Evolutionary conservation across 1,139 yeast species (phyloP).

Genomic region (Taphrina betulina): DNA sequence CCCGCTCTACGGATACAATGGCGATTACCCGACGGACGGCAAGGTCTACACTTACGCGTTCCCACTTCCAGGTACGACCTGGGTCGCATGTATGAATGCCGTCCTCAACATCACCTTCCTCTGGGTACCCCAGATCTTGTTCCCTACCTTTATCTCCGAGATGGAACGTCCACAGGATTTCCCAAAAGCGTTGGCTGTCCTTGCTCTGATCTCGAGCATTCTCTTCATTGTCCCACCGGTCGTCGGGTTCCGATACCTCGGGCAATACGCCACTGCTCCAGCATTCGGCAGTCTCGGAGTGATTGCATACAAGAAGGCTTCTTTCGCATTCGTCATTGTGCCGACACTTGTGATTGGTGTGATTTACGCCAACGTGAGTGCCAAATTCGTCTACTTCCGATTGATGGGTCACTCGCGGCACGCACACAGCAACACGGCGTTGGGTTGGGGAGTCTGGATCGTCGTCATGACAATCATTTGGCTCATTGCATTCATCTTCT

Average conservation of each 20-base stretch:
- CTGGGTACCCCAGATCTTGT: slow-evolving; percentile 63
- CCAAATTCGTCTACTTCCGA: slow-evolving; percentile 18
- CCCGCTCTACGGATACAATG: slow-evolving; percentile 5
- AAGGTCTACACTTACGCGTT: slow-evolving; percentile 46
- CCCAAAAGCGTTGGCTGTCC: slow-evolving; percentile 56
- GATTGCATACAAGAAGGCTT: slow-evolving; percentile 53
- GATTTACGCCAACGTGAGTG: slow-evolving; percentile 48
- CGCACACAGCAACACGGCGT: slow-evolving; percentile 47
- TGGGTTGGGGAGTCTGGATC: slow-evolving; percentile 58
- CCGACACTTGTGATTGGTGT: slow-evolving; percentile 57
- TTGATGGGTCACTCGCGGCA: slow-evolving; percentile 11
- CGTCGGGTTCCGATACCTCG: slow-evolving; percentile 58
- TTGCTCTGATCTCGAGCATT: slow-evolving; percentile 53
- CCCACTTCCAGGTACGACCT: slow-evolving; percentile 55
- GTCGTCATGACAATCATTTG: slow-evolving; percentile 50
- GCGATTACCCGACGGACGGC: slow-evolving; percentile 6
- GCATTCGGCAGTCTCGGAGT: slow-evolving; percentile 57
- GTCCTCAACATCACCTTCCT: slow-evolving; percentile 60
- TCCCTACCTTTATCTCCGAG: slow-evolving; percentile 61
- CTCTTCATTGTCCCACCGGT: slow-evolving; percentile 57
- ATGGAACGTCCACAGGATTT: slow-evolving; percentile 61
- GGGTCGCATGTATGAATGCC: slow-evolving; percentile 54
- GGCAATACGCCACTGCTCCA: slow-evolving; percentile 56
- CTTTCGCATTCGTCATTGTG: slow-evolving; percentile 59
- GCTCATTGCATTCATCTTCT: slow-evolving; percentile 52